Evolutionary conservation across 345 rosid species (phyloP).

Genomic region (Cardamine resedifolia): DNA sequence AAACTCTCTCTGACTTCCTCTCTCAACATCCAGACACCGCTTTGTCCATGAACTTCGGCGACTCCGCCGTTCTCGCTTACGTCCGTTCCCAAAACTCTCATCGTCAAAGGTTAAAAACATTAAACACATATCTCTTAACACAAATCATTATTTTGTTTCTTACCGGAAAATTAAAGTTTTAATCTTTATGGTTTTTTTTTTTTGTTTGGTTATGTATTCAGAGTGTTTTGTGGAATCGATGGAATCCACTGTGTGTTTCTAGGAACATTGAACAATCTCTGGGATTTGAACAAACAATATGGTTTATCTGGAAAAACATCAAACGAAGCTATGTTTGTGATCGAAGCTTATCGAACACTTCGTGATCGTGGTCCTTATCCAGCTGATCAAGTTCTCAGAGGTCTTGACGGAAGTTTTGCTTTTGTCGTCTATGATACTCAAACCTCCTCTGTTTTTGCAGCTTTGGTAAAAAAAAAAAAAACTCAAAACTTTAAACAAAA

Average conservation of each 20-base stretch:
- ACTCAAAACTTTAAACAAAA: not conserved
- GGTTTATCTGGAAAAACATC: conserved; percentile 64
- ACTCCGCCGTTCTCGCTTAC: conserved; percentile 69
- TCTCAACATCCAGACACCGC: conserved; percentile 53
- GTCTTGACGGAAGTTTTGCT: conserved; percentile 80
- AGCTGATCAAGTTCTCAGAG: conserved; percentile 84
- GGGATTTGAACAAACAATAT: conserved; percentile 61
- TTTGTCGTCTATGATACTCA: conserved; percentile 83
- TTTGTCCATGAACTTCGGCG: conserved; percentile 68
- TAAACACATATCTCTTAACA: not conserved
- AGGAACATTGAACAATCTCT: conserved; percentile 70
- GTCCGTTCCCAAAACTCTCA: conserved; percentile 41
- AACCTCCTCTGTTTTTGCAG: conserved; percentile 65
- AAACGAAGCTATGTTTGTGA: conserved; percentile 78
- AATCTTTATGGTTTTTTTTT: not conserved
- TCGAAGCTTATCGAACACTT: conserved; percentile 78
- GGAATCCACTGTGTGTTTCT: conserved; percentile 76
- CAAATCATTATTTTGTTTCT: not conserved
- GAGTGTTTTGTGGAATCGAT: conserved; percentile 75
- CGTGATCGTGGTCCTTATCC: conserved; percentile 96
- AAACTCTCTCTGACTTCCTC: conserved; percentile 63
- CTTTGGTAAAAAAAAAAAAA: conserved; percentile 60
- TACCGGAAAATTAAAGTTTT: not conserved
- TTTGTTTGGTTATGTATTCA: conserved; percentile 36
- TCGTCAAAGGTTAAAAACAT: conserved; percentile 19